Evolutionary conservation across 768 basidiomycete species (phyloP).

Genomic region (Boletus reticulatus): DNA sequence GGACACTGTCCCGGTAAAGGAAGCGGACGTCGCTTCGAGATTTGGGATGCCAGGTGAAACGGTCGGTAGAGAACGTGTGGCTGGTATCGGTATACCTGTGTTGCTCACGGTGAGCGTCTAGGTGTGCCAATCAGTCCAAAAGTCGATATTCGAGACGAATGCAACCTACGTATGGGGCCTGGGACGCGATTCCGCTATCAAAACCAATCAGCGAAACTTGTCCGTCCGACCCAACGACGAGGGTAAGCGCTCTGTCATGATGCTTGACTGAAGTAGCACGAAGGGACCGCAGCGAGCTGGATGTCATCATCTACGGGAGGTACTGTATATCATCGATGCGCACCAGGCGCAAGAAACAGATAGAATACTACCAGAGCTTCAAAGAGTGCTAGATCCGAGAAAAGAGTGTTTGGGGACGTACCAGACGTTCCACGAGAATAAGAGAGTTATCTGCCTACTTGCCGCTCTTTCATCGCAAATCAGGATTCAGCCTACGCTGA

Average conservation of each 20-base stretch:
- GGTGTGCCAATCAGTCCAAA: not conserved
- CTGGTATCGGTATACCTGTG: not conserved
- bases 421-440: conserved; percentile 1
- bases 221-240: conserved; percentile 27
- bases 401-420: conserved; percentile 1
- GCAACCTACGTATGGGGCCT: conserved; percentile 4
- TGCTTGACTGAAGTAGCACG: conserved; percentile 11
- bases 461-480: conserved; percentile 3
- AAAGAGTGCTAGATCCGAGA: not conserved
- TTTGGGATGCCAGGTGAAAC: conserved; percentile 13
- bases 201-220: conserved; percentile 27
- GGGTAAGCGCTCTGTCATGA: conserved; percentile 20
- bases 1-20: conserved; percentile 1
- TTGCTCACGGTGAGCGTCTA: conserved; percentile 9
- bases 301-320: conserved; percentile 19
- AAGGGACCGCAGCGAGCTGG: conserved; percentile 7
- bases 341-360: conserved; percentile 26
- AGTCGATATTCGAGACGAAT: not conserved
- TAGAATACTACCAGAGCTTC: conserved; percentile 17
- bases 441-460: not conserved
- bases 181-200: conserved; percentile 2
- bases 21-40: conserved; percentile 18
- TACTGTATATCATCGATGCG: conserved; percentile 24
- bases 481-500: not conserved
- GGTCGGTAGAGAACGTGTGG: not conserved